phyloP scores from a whole-genome alignment of 257 asterid genomes.

The Handroanthus guayacan region DNA sequence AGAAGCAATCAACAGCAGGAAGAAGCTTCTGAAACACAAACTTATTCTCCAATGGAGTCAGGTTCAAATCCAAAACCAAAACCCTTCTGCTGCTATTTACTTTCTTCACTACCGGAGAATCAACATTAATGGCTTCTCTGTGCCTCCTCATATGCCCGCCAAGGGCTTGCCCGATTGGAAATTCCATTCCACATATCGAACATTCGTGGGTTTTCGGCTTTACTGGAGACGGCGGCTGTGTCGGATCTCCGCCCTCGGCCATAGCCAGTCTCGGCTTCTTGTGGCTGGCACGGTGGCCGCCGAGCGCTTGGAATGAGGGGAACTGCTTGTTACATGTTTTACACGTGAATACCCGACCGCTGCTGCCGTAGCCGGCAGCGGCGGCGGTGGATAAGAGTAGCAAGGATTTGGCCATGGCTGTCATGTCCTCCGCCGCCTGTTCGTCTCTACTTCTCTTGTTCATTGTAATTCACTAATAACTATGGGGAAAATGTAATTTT shows the following conservation, averaged over 20 bases:
- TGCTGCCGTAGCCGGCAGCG: background rate
- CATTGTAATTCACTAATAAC: background rate
- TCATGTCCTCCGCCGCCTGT: constrained; percentile 17
- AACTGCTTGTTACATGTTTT: constrained; percentile 61
- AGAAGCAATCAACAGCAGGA: constrained; percentile 36
- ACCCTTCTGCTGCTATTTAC: constrained; percentile 47
- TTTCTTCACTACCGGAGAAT: constrained; percentile 50
- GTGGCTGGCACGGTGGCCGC: constrained; percentile 77
- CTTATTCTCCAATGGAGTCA: constrained; percentile 63
- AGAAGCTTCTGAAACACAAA: constrained; percentile 36
- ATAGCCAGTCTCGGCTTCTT: constrained; percentile 48
- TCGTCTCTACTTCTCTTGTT: background rate
- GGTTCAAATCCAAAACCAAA: constrained; percentile 60
- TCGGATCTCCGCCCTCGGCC: constrained; percentile 11
- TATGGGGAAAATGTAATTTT: too few relatives aligned
- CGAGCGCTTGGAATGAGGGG: constrained; percentile 70
- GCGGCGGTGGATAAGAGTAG: constrained; percentile 43
- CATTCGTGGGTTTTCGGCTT: constrained; percentile 65
- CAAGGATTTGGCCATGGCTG: constrained; percentile 50
- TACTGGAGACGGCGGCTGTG: constrained; percentile 38
- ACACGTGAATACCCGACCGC: constrained; percentile 51
- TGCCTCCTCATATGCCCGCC: constrained; percentile 77
- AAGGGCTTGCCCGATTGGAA: constrained; percentile 63
- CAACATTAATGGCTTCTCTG: constrained; percentile 36
- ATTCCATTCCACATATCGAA: constrained; percentile 60